phyloP scores from a whole-genome alignment of 352 stramenopile genomes.

The Phytophthora macrochlamydospora region DNA sequence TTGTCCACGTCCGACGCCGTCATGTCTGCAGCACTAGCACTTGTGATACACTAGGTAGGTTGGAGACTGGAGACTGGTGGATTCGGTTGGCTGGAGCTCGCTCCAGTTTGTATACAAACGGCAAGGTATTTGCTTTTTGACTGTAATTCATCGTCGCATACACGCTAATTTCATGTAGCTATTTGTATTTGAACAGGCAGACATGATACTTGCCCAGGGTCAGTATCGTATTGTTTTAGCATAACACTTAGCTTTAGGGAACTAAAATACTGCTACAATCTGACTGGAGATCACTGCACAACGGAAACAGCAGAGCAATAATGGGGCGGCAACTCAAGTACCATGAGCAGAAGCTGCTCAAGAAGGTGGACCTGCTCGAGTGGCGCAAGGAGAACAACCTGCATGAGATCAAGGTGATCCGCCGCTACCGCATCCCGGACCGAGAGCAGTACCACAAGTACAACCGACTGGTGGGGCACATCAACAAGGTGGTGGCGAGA shows the following conservation, averaged over 20 bases:
- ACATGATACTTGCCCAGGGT: too few species aligned
- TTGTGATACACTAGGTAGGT: constrained; percentile 13
- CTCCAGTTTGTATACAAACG: neutral
- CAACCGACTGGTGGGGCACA: constrained; percentile 96
- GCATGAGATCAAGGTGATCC: constrained; percentile 97
- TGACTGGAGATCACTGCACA: too few species aligned
- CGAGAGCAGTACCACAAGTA: constrained; percentile 99
- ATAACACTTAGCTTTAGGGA: too few species aligned
- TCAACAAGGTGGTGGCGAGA: constrained; percentile 94
- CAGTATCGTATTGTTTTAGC: too few species aligned
- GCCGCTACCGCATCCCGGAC: constrained; percentile 98
- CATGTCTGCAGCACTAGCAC: constrained; percentile 38
- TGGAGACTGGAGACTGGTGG: neutral
- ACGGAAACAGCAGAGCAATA: neutral
- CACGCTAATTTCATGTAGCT: too few species aligned
- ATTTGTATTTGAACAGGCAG: too few species aligned
- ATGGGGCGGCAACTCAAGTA: constrained; percentile 94
- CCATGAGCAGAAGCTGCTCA: constrained; percentile 99
- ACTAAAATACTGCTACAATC: too few species aligned
- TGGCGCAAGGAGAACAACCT: constrained; percentile 99
- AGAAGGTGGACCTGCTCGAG: constrained; percentile 99
- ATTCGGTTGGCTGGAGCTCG: neutral
- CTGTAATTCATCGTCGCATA: too few species aligned
- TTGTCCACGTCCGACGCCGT: constrained; percentile 75
- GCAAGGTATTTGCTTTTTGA: neutral